Conservation (phyloP, 2,329 filamentous ascomycete species). For the Penicillium sp. region DNA sequence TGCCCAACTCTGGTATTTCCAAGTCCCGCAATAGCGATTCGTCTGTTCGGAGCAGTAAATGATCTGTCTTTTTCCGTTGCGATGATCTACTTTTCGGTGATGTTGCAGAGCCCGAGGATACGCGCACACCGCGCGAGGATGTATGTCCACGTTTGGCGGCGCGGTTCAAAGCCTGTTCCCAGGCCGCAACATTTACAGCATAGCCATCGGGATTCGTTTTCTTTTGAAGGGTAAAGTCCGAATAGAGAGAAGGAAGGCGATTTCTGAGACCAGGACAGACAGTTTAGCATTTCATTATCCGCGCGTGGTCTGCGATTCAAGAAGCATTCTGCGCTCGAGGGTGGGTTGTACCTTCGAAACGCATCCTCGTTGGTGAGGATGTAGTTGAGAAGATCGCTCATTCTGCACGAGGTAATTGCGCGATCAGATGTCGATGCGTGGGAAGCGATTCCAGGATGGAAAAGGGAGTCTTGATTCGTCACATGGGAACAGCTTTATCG, state of each 20-base stretch:
- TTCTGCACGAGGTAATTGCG: slow-evolving; percentile 9
- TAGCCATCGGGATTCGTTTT: slow-evolving; percentile 81
- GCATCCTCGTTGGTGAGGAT: slow-evolving; percentile 56
- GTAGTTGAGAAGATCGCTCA: slow-evolving; percentile 61
- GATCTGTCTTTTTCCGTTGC: slow-evolving; percentile 36
- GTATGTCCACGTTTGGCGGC: slow-evolving; percentile 61
- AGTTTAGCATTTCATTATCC: no score
- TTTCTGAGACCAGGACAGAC: slow-evolving; percentile 46
- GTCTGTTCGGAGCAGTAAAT: slow-evolving; percentile 49
- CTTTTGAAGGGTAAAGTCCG: slow-evolving; percentile 70
- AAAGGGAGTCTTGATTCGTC: no score
- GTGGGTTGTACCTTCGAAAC: slow-evolving; percentile 47
- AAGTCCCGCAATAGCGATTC: slow-evolving; percentile 64
- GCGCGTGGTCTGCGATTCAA: background rate
- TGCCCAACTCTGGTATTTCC: slow-evolving; percentile 70
- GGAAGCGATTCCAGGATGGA: no score
- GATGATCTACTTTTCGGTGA: slow-evolving; percentile 1
- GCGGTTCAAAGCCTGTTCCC: slow-evolving; percentile 67
- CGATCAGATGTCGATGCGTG: no score
- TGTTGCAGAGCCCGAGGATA: slow-evolving; percentile 9
- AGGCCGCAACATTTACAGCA: slow-evolving; percentile 69
- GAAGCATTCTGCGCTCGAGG: slow-evolving; percentile 25
- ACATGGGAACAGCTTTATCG: slow-evolving; percentile 21
- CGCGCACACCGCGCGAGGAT: slow-evolving; percentile 33
- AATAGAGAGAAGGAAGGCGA: slow-evolving; percentile 79